Evolutionary conservation across 2,329 filamentous ascomycete species (phyloP).

Genomic region (Fusarium multiceps): DNA sequence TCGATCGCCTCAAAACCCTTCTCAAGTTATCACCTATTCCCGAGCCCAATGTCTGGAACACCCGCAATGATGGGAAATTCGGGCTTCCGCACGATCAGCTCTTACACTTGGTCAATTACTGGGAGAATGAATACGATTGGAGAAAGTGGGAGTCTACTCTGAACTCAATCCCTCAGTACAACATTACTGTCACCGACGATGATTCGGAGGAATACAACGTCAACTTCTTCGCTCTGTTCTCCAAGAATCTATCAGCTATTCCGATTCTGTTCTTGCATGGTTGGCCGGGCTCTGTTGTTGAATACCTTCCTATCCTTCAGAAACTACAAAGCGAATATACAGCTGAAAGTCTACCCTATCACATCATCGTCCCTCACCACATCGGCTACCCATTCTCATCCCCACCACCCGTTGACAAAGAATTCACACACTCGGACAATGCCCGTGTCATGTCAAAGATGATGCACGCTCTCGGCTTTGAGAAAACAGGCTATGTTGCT

Average conservation of each 20-base stretch:
- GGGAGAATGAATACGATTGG: slow-evolving; percentile 16
- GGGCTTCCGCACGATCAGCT: neutral
- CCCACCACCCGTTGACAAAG: neutral
- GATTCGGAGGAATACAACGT: slow-evolving; percentile 15
- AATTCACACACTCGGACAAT: slow-evolving; percentile 9
- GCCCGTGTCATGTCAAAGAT: slow-evolving; percentile 19
- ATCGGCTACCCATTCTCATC: slow-evolving; percentile 15
- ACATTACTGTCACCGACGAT: slow-evolving; percentile 15
- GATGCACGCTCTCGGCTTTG: slow-evolving; percentile 14
- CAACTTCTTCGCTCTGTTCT: slow-evolving; percentile 28
- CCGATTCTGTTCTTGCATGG: slow-evolving; percentile 27
- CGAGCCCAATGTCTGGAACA: slow-evolving; percentile 2
- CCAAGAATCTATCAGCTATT: neutral
- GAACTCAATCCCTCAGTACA: slow-evolving; percentile 32
- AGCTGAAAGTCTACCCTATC: slow-evolving; percentile 4
- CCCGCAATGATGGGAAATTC: neutral
- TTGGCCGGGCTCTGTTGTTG: slow-evolving; percentile 34
- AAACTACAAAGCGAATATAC: slow-evolving; percentile 8
- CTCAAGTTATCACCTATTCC: slow-evolving; percentile 13
- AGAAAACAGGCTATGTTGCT: slow-evolving; percentile 11
- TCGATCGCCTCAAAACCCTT: slow-evolving; percentile 7
- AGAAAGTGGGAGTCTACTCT: slow-evolving; percentile 30
- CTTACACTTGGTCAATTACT: neutral
- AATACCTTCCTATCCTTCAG: slow-evolving; percentile 24
- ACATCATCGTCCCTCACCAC: slow-evolving; percentile 21